Percentiles rank a stretch among this genome's conserved stretches.
These are phyloP conservation scores for Lachancea thermotolerans DNA, from an alignment of 805 yeast species.

Conservation along the genomic window DNA sequence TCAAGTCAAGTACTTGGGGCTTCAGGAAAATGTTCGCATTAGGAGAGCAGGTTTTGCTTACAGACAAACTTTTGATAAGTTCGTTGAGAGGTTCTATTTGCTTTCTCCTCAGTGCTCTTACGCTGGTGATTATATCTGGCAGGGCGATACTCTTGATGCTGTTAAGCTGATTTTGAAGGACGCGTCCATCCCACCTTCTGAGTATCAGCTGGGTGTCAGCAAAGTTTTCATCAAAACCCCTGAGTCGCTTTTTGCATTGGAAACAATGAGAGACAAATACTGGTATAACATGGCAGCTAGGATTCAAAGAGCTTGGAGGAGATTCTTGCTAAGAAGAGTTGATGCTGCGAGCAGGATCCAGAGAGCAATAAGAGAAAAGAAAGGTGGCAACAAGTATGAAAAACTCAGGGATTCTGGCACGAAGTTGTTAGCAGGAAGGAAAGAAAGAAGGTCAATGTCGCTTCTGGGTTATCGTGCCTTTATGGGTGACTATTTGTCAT, in stretches of 20 bases:
- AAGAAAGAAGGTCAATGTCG: conserved; percentile 86
- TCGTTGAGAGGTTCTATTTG: conserved; percentile 87
- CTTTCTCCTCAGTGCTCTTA: conserved; percentile 86
- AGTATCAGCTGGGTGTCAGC: conserved; percentile 86
- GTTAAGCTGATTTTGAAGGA: conserved; percentile 46
- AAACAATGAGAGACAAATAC: conserved; percentile 91
- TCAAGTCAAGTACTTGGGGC: conserved; percentile 90
- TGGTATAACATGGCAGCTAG: conserved; percentile 98
- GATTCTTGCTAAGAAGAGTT: conserved; percentile 68
- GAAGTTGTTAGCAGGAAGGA: conserved; percentile 58
- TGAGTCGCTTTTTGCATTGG: conserved; percentile 90
- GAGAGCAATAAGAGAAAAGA: conserved; percentile 72
- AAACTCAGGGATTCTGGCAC: conserved; percentile 83
- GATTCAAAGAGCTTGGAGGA: conserved; percentile 95
- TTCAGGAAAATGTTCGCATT: conserved; percentile 93
- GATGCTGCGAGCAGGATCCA: conserved; percentile 83
- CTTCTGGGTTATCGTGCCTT: conserved; percentile 81
- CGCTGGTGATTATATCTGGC: conserved; percentile 73
- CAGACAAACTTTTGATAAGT: conserved; percentile 92
- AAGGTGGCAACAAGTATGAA: conserved; percentile 75
- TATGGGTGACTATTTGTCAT: conserved; percentile 89
- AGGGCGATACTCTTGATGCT: conserved; percentile 52
- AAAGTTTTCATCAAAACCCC: conserved; percentile 95
- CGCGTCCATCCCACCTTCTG: conserved; percentile 65
- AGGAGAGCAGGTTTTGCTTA: conserved; percentile 99